phyloP scores from a whole-genome alignment of 1,284 basidiomycete genomes.

The Papiliotrema flavescens region DNA sequence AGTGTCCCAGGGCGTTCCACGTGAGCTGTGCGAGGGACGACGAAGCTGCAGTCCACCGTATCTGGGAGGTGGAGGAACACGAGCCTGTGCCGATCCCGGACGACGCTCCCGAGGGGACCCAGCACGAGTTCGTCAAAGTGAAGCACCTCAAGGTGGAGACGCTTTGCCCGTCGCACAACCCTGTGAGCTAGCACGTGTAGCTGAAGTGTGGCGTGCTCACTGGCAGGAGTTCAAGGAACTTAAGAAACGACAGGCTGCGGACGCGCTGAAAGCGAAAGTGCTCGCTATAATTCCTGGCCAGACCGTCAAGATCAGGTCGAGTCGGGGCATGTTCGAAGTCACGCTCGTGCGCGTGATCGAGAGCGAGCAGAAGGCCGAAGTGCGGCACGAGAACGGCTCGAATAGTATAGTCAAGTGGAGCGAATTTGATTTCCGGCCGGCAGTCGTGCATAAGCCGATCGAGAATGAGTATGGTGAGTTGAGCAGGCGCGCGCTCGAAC shows the following conservation, averaged over 20 bases:
- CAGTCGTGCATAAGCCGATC: slow-evolving; percentile 3
- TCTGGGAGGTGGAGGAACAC: slow-evolving; percentile 61
- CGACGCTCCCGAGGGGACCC: slow-evolving; percentile 24
- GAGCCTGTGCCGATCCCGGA: slow-evolving; percentile 47
- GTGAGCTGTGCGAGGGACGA: slow-evolving; percentile 70
- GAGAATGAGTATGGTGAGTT: slow-evolving; percentile 39
- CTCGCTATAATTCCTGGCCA: slow-evolving; percentile 64
- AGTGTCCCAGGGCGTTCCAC: slow-evolving; percentile 89
- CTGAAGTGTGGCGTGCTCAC: slow-evolving; percentile 2
- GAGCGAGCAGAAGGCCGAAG: slow-evolving; percentile 64
- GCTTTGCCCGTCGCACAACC: slow-evolving; percentile 76
- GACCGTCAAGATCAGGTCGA: slow-evolving; percentile 73
- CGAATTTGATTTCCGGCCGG: slow-evolving; percentile 23
- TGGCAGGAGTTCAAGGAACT: slow-evolving; percentile 63
- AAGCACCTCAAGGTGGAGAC: slow-evolving; percentile 68
- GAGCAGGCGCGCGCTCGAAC: not conserved
- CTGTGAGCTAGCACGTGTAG: no score
- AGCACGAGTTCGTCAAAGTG: slow-evolving; percentile 60
- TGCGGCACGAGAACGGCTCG: slow-evolving; percentile 38
- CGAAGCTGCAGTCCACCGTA: slow-evolving; percentile 21
- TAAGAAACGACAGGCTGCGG: slow-evolving; percentile 66
- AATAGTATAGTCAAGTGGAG: slow-evolving; percentile 12
- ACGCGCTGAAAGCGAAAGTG: slow-evolving; percentile 58
- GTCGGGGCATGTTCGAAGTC: slow-evolving; percentile 74
- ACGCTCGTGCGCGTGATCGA: slow-evolving; percentile 66